Conservation (phyloP, 768 basidiomycete species). For the Crepidotus variabilis region DNA sequence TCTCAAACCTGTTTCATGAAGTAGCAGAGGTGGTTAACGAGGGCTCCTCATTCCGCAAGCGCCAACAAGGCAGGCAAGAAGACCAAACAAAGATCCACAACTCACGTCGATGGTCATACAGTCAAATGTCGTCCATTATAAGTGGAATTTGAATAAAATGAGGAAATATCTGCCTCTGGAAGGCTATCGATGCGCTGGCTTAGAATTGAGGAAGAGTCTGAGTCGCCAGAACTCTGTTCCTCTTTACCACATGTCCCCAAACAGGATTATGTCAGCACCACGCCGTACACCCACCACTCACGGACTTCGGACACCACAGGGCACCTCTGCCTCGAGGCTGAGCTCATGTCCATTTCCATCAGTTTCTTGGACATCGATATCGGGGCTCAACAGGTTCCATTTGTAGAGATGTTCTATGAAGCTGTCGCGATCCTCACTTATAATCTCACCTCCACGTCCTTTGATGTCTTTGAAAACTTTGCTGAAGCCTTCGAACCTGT, state of each 20-base stretch:
- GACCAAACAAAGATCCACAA: not conserved
- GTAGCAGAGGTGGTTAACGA: not conserved
- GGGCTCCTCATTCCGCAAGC: not conserved
- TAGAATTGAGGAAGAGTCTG: not conserved
- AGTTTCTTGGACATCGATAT: constrained; percentile 3
- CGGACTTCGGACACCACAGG: constrained; percentile 7
- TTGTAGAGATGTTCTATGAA: not conserved
- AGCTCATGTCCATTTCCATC: constrained; percentile 5
- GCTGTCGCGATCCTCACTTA: not conserved
- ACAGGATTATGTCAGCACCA: constrained; percentile 6
- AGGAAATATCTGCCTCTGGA: not conserved
- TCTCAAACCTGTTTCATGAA: not conserved
- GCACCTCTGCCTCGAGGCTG: constrained; percentile 6
- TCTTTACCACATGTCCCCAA: not conserved
- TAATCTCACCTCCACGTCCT: not conserved
- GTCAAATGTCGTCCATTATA: constrained; percentile 8
- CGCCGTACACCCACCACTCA: constrained; percentile 4
- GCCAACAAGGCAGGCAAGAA: not conserved
- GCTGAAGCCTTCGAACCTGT: not conserved
- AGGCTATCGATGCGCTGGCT: not conserved
- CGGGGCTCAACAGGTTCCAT: not conserved
- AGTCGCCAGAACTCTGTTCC: not conserved
- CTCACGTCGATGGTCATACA: constrained; percentile 5
- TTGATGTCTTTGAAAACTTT: not conserved
- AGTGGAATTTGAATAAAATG: constrained; percentile 4